Evolutionary conservation across 768 basidiomycete species (phyloP).

Genomic region (Crucibulum laeve): DNA sequence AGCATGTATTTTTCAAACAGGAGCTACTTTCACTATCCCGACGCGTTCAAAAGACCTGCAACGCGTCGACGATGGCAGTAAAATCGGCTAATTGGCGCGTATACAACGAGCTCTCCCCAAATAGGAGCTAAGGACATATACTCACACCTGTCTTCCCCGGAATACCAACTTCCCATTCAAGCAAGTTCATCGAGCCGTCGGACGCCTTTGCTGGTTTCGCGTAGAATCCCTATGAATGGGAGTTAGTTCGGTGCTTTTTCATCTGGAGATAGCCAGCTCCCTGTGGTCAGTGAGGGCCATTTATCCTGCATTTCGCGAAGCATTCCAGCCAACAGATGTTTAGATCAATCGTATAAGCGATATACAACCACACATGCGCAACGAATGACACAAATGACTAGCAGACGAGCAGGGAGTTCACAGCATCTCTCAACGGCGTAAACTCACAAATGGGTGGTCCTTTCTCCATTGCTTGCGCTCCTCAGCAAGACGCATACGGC

Average conservation of each 20-base stretch:
- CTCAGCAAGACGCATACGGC: conserved; percentile 88
- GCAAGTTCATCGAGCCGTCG: conserved; percentile 93
- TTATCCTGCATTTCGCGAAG: too few species aligned
- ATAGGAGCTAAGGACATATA: conserved; percentile 10
- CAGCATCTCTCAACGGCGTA: background rate
- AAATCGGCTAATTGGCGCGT: background rate
- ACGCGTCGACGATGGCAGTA: background rate
- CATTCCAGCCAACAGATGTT: too few species aligned
- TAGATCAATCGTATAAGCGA: too few species aligned
- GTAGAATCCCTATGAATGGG: conserved; percentile 78
- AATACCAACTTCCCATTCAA: conserved; percentile 99
- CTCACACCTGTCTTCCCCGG: conserved; percentile 87
- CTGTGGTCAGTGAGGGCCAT: too few species aligned
- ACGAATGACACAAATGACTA: background rate
- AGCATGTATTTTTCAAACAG: background rate
- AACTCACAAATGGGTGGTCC: conserved; percentile 94
- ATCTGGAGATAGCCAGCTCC: too few species aligned
- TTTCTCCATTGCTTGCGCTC: conserved; percentile 99
- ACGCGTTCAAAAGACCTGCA: too few species aligned
- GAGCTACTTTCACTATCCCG: background rate
- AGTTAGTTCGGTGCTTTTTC: background rate
- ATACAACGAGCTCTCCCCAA: background rate
- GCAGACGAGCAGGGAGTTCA: conserved; percentile 2
- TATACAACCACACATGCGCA: too few species aligned
- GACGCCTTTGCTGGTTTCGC: conserved; percentile 87